Conservation (phyloP, 2,329 filamentous ascomycete species). For the Dryadomyces quercivorus region DNA sequence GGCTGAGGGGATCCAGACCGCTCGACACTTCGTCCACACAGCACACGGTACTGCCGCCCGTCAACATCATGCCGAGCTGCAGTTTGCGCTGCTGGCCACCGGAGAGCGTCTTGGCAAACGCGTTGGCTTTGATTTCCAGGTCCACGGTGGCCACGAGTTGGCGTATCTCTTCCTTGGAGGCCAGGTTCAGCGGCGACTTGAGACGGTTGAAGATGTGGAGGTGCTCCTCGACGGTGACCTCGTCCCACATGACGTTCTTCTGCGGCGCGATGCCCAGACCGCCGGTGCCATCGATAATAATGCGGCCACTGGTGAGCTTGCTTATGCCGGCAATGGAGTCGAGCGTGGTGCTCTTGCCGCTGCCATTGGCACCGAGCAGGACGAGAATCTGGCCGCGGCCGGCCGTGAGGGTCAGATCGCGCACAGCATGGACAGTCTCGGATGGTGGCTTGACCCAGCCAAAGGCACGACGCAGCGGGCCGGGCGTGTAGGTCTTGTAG, state of each 20-base stretch:
- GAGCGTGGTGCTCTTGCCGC: conserved; percentile 80
- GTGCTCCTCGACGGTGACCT: conserved; percentile 76
- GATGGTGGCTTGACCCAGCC: conserved; percentile 32
- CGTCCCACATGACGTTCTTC: conserved; percentile 89
- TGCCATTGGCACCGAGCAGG: conserved; percentile 78
- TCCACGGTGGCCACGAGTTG: conserved; percentile 61
- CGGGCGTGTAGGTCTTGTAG: conserved; percentile 66
- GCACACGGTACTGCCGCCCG: conserved; percentile 76
- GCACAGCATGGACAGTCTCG: conserved; percentile 68
- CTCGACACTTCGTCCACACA: conserved; percentile 87
- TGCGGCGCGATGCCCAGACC: conserved; percentile 82
- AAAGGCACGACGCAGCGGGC: conserved; percentile 43
- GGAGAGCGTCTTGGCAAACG: conserved; percentile 65
- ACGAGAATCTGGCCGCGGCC: conserved; percentile 74
- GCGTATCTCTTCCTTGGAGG: conserved; percentile 45
- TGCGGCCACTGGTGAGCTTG: conserved; percentile 61
- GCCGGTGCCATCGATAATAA: conserved; percentile 65
- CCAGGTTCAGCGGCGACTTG: conserved; percentile 49
- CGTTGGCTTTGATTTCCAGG: conserved; percentile 59
- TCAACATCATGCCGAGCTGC: conserved; percentile 91
- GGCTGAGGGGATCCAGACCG: conserved; percentile 74
- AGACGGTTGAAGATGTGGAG: conserved; percentile 72
- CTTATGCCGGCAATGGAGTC: conserved; percentile 79
- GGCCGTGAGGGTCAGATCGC: conserved; percentile 58
- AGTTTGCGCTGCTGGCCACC: conserved; percentile 89